Percentiles rank a stretch among this genome's conserved stretches.
Conservation (phyloP, 352 stramenopile genomes). For the Pythium folliculosum region DNA sequence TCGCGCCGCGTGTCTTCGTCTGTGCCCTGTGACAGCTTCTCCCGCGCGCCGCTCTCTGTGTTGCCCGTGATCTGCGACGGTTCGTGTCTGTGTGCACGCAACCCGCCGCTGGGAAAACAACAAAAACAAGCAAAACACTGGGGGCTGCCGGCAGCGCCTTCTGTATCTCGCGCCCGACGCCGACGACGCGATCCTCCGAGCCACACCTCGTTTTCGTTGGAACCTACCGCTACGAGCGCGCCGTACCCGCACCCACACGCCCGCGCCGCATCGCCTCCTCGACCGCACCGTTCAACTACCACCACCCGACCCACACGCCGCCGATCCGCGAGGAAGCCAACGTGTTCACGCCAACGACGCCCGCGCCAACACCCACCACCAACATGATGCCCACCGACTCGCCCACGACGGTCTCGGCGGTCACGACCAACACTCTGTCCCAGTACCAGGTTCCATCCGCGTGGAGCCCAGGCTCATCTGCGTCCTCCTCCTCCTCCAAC, state of each 20-base stretch:
- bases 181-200: neutral
- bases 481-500: neutral
- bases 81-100: constrained; percentile 11
- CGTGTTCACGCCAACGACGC: neutral
- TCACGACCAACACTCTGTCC: constrained; percentile 6
- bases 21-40: constrained; percentile 9
- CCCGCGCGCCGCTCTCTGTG: neutral
- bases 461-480: constrained; percentile 7
- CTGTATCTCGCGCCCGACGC: constrained; percentile 11
- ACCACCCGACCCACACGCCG: neutral
- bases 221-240: constrained; percentile 2
- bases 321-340: neutral
- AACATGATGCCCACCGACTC: neutral
- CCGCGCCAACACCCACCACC: neutral
- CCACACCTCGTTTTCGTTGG: constrained; percentile 4
- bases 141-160: constrained; percentile 22
- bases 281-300: neutral
- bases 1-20: constrained; percentile 9
- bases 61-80: constrained; percentile 5
- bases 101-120: too few species aligned
- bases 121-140: constrained; percentile 6
- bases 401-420: constrained; percentile 9
- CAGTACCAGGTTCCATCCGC: constrained; percentile 4
- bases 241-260: neutral
- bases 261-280: constrained; percentile 1